A percentile compares a stretch with the other conserved stretches of the same genome.
Conservation (phyloP, 768 basidiomycete species). For the Tulasnella sp. region DNA sequence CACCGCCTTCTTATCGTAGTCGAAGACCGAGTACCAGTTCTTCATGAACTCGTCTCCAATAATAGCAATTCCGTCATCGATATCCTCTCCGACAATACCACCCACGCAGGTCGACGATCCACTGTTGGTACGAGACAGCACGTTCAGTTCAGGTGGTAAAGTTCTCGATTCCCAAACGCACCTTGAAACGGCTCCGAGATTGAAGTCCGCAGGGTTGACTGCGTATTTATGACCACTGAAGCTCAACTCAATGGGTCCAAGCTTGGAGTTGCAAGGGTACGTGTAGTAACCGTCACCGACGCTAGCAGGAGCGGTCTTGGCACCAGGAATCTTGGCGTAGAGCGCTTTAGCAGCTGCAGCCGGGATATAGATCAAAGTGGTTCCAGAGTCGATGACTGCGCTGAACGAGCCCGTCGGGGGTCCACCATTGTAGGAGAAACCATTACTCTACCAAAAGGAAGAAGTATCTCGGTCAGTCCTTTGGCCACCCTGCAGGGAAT, state of each 20-base stretch:
- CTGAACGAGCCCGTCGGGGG: not conserved
- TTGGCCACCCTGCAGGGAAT: not conserved
- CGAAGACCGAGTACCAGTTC: constrained; percentile 14
- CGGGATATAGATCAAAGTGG: not conserved
- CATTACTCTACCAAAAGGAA: not conserved
- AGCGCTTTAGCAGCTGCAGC: not conserved
- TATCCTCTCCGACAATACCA: constrained; percentile 9
- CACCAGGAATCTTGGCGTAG: constrained; percentile 4
- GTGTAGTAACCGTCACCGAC: constrained; percentile 8
- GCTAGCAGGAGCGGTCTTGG: not conserved
- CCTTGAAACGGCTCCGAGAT: not conserved
- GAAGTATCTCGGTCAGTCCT: not conserved
- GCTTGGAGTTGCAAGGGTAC: constrained; percentile 9
- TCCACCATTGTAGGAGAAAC: not conserved
- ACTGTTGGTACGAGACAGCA: not conserved
- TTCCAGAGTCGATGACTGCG: constrained; percentile 10
- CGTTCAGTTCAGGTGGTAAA: not conserved
- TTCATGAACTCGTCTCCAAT: constrained; percentile 14
- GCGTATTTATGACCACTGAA: not conserved
- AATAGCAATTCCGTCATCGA: constrained; percentile 3
- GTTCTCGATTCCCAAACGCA: not conserved
- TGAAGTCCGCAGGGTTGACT: constrained; percentile 2
- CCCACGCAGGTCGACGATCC: constrained; percentile 1
- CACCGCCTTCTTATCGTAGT: not conserved
- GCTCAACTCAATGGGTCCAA: not conserved